Conservation (phyloP, 176 grass and related monocot species). For the Oryza nivara region DNA sequence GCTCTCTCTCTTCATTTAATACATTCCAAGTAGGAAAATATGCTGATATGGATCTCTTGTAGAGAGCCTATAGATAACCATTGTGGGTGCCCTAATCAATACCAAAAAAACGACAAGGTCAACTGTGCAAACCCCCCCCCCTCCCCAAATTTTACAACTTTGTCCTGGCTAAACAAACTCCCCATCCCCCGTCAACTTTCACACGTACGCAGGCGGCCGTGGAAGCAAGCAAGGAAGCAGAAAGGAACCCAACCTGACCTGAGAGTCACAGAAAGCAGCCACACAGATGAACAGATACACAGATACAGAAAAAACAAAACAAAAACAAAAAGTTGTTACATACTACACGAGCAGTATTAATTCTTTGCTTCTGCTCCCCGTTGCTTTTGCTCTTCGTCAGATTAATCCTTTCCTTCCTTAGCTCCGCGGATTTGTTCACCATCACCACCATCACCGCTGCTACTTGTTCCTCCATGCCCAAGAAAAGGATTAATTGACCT, state of each 20-base stretch:
- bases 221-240: not conserved
- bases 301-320: too few relatives aligned
- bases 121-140: too few relatives aligned
- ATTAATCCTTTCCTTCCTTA: slow-evolving; percentile 66
- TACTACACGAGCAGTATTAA: not conserved
- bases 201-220: not conserved
- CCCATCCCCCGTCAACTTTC: not conserved
- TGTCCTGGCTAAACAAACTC: too few relatives aligned
- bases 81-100: too few relatives aligned
- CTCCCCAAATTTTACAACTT: not conserved
- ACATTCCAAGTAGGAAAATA: too few relatives aligned
- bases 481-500: slow-evolving; percentile 57
- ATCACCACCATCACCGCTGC: not conserved
- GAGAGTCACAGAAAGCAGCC: too few relatives aligned
- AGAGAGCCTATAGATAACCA: too few relatives aligned
- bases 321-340: slow-evolving; percentile 36
- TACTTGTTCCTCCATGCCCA: slow-evolving; percentile 64
- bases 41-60: too few relatives aligned
- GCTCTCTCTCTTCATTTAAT: too few relatives aligned
- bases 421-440: slow-evolving; percentile 42
- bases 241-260: slow-evolving; percentile 7
- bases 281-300: too few relatives aligned
- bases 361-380: not conserved
- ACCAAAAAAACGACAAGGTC: too few relatives aligned
- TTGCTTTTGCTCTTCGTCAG: not conserved